Evolutionary conservation across 768 basidiomycete species (phyloP), one percentile per base, ranked within the genome.

Genomic region (Russula olivacea): DNA sequence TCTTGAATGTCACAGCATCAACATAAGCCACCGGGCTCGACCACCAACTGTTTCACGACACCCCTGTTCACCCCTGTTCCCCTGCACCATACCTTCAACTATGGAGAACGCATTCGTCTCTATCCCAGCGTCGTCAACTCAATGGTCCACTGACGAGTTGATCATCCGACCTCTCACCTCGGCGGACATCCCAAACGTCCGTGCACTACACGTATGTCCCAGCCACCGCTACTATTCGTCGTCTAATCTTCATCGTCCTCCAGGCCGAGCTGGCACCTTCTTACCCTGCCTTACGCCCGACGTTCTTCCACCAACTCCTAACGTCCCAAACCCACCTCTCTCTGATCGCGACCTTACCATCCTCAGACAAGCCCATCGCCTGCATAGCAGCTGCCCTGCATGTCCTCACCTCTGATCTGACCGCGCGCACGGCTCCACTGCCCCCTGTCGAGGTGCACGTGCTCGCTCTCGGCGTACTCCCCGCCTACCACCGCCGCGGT

Each of bases 1-100:
- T 72, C 80, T 93, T 58, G 94, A 96, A 73, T 86, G 91, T 47
- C 81, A 96, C 3, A 81, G 86, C 56, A 87, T 94, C 61, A n/a
- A n/a, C 58, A 59, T 55, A 60, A 64, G 28, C 21, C 30, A 10
- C 38, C 7, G 21, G 28, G 28, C n/a, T 11, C 34, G 11, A 19
- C 28, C 38, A 15, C 15, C 1, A 5, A 19, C 9, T 30, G 6
- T 45, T 19, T 15, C 53, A 36, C 63, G 36, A 32, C 61, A 25
- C 43, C 9, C 21, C 19, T 30, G 30, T 30, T 30, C 30, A n/a
- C 30, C 19, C 28, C 40, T n/a, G n/a, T n/a, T n/a, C n/a, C n/a
- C n/a, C 57, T 8, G 38, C 28, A 14, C 19, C 53, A 14, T 43
- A 28, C 41, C 36, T 10, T 12, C 17, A 25, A 38, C 23, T 40